These are phyloP conservation scores for Tricholoma sp. DNA, from an alignment of 768 basidiomycete species.

Conservation along the genomic window DNA sequence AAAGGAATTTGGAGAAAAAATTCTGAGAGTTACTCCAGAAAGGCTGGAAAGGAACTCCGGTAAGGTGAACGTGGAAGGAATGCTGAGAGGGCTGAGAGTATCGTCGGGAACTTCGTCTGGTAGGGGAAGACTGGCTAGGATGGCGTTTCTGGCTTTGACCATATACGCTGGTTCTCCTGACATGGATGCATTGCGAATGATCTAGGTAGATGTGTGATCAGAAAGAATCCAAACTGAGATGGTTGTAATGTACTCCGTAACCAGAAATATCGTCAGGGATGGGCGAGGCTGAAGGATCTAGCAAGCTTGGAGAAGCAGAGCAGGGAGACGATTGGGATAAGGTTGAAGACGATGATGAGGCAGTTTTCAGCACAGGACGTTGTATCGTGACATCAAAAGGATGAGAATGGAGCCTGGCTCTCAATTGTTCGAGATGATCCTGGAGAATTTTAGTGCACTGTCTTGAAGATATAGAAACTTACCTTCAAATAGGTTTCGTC, in stretches of 20 bases:
- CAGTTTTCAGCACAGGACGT: neutral
- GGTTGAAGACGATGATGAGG: neutral
- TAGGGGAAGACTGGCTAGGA: constrained; percentile 57
- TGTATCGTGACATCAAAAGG: neutral
- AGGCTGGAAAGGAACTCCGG: constrained; percentile 63
- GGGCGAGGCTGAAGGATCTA: neutral
- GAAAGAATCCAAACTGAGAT: neutral
- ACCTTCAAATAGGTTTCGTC: constrained; percentile 31
- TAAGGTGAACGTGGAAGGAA: constrained; percentile 58
- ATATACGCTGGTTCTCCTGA: constrained; percentile 38
- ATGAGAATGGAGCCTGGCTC: neutral
- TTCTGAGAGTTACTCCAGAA: constrained; percentile 42
- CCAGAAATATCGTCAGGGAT: constrained; percentile 6
- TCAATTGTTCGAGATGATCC: neutral
- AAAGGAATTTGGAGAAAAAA: neutral
- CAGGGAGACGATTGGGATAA: neutral
- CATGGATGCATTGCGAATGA: constrained; percentile 5
- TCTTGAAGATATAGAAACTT: neutral
- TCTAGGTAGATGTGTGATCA: neutral
- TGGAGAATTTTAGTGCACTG: neutral
- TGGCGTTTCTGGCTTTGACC: constrained; percentile 48
- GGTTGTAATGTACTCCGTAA: constrained; percentile 7
- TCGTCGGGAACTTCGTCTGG: constrained; percentile 61
- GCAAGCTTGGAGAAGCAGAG: neutral
- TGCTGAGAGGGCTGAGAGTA: constrained; percentile 60